Conservation (phyloP, 2,329 filamentous ascomycete species). For the Xylariaceae sp. region DNA sequence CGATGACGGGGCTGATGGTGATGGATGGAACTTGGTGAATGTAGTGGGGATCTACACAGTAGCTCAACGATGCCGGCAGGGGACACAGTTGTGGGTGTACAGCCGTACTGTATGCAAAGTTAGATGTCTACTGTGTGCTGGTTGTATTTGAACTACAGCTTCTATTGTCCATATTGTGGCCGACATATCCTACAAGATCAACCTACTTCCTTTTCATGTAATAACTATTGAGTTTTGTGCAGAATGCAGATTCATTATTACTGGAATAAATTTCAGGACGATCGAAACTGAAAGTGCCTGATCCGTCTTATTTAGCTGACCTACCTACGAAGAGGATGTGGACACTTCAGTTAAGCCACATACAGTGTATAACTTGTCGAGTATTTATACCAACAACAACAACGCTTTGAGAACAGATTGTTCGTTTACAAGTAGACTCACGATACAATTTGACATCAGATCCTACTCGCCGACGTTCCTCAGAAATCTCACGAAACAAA, state of each 20-base stretch:
- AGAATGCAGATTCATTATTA: too few species aligned
- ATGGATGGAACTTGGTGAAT: constrained; percentile 4
- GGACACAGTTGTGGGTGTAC: background rate
- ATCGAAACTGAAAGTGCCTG: too few species aligned
- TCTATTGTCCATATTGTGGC: background rate
- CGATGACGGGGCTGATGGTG: constrained; percentile 11
- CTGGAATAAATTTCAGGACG: too few species aligned
- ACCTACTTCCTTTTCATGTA: too few species aligned
- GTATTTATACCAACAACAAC: too few species aligned
- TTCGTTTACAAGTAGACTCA: background rate
- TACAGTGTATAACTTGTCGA: too few species aligned
- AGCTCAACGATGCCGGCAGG: background rate
- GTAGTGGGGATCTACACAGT: background rate
- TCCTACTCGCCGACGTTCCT: background rate
- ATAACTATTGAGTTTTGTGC: too few species aligned
- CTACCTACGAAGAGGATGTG: too few species aligned
- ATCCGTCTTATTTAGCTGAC: too few species aligned
- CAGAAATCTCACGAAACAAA: background rate
- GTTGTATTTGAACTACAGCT: too few species aligned
- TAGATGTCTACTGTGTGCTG: background rate
- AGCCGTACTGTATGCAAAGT: background rate
- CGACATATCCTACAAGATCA: background rate
- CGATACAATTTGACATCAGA: background rate
- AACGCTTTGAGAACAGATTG: too few species aligned
- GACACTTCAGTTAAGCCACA: too few species aligned